A percentile compares a stretch with the other conserved stretches of the same genome.
These are phyloP conservation scores for Arthrinium phaeospermum DNA, from an alignment of 2,329 filamentous ascomycete genomes.

Conservation along the genomic window DNA sequence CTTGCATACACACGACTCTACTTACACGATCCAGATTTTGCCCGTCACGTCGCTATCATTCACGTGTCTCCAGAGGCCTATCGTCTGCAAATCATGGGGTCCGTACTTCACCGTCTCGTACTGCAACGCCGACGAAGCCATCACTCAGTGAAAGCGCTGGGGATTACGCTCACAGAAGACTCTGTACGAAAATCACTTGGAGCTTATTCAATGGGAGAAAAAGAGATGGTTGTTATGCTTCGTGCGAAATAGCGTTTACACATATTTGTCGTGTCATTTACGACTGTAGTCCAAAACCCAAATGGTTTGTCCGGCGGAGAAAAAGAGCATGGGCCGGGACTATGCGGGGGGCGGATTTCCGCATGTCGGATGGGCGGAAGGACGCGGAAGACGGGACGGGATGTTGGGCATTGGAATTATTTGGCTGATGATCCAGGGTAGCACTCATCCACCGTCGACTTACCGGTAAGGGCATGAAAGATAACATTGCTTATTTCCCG, in stretches of 20 bases:
- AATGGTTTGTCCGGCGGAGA: background rate
- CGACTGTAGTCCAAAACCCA: background rate
- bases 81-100: conserved; percentile 48
- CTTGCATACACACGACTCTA: background rate
- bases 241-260: background rate
- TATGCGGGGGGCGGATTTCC: background rate
- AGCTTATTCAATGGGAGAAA: background rate
- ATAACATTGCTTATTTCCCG: no score
- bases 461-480: no score
- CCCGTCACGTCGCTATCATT: conserved; percentile 19
- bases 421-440: background rate
- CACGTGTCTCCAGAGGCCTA: conserved; percentile 50
- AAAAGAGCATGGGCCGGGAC: background rate
- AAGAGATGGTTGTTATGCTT: background rate
- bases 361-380: conserved; percentile 8
- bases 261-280: background rate
- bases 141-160: conserved; percentile 21
- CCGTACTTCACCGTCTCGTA: conserved; percentile 38
- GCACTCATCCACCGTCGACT: no score
- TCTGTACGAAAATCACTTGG: background rate
- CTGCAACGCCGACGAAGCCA: conserved; percentile 35
- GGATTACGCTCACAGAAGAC: background rate
- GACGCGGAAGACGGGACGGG: background rate
- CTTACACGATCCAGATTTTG: conserved; percentile 41
- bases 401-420: background rate